These are phyloP conservation scores for Hanseniaspora nectarophila DNA, from an alignment of 805 yeast genomes.

Conservation along the genomic window DNA sequence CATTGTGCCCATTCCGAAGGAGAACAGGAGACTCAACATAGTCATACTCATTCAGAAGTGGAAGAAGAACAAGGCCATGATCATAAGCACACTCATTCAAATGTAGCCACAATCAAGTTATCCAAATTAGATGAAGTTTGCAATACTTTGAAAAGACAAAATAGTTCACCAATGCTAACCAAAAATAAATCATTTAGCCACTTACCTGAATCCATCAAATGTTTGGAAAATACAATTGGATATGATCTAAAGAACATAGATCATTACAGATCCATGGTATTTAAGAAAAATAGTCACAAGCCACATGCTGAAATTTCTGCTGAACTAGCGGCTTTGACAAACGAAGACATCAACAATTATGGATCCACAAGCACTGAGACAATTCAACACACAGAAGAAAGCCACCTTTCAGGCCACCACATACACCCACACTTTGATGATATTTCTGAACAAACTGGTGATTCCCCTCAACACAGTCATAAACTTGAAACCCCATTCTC, in stretches of 20 bases:
- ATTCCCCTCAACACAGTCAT: conserved; percentile 55
- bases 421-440: conserved; percentile 18
- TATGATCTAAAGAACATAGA: conserved; percentile 29
- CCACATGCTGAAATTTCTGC: background rate
- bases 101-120: background rate
- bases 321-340: background rate
- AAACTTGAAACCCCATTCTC: conserved; percentile 67
- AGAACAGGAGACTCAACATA: conserved; percentile 18
- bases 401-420: background rate
- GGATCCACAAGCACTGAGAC: conserved; percentile 8
- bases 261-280: conserved; percentile 26
- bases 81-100: background rate
- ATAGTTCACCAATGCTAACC: background rate
- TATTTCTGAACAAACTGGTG: conserved; percentile 23
- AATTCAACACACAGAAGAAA: background rate
- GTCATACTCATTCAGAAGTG: background rate
- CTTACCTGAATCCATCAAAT: conserved; percentile 14
- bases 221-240: conserved; percentile 28
- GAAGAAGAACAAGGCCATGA: background rate
- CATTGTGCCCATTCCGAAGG: conserved; percentile 59
- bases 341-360: background rate
- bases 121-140: conserved; percentile 3
- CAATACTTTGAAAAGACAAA: background rate
- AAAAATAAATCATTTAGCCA: background rate
- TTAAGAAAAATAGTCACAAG: background rate